Conservation (phyloP, 768 basidiomycete genomes). For the Chiua virens region DNA sequence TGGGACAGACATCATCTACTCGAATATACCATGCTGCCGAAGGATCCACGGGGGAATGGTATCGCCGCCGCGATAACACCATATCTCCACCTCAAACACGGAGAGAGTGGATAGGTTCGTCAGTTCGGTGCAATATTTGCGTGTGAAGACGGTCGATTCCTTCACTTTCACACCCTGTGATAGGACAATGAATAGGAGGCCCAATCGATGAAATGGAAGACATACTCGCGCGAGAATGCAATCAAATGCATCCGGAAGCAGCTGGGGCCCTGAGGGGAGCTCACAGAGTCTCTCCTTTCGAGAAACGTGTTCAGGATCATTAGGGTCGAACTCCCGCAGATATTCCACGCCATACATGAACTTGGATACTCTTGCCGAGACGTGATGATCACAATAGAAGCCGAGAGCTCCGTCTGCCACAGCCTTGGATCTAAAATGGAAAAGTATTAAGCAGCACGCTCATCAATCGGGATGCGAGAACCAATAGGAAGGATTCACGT, state of each 20-base stretch:
- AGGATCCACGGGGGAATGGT: conserved; percentile 73
- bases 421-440: conserved; percentile 67
- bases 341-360: conserved; percentile 85
- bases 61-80: conserved; percentile 81
- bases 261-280: conserved; percentile 71
- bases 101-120: conserved; percentile 73
- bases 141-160: conserved; percentile 76
- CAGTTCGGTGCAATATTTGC: conserved; percentile 82
- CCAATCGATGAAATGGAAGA: conserved; percentile 1
- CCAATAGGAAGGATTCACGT: conserved; percentile 48
- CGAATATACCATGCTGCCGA: conserved; percentile 42
- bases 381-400: conserved; percentile 83
- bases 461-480: background rate
- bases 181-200: conserved; percentile 8
- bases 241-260: conserved; percentile 82
- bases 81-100: conserved; percentile 82
- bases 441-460: conserved; percentile 3
- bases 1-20: background rate
- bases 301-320: conserved; percentile 63
- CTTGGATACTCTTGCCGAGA: conserved; percentile 76
- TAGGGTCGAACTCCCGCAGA: conserved; percentile 62
- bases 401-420: conserved; percentile 83
- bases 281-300: conserved; percentile 69
- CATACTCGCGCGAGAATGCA: conserved; percentile 72
- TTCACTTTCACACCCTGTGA: conserved; percentile 69